phyloP scores from a whole-genome alignment of 2,329 filamentous ascomycete species.

The Pochonia chlamydosporia region DNA sequence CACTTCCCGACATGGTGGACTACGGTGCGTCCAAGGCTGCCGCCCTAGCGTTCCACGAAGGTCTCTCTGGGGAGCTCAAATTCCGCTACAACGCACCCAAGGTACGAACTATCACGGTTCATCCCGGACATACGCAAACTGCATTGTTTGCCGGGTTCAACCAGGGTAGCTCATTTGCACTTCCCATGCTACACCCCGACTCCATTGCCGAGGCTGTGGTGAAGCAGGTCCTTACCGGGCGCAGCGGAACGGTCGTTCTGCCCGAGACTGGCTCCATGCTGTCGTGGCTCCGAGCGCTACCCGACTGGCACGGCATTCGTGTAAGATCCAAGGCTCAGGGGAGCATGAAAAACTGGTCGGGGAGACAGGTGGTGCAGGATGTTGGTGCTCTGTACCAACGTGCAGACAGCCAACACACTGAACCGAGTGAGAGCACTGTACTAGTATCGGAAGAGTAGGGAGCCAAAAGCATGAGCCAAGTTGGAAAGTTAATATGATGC shows the following conservation, averaged over 20 bases:
- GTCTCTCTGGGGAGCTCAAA: conserved; percentile 50
- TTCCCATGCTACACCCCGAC: conserved; percentile 31
- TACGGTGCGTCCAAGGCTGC: conserved; percentile 64
- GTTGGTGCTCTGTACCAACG: conserved; percentile 23
- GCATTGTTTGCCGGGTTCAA: conserved; percentile 43
- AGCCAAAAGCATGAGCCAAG: too few relatives aligned
- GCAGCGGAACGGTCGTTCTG: conserved; percentile 42
- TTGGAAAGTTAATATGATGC: too few relatives aligned
- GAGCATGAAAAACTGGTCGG: conserved; percentile 38
- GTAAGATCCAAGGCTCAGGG: conserved; percentile 37
- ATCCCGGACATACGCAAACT: conserved; percentile 40
- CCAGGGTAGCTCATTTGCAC: conserved; percentile 36
- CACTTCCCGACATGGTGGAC: conserved; percentile 59
- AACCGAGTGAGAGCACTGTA: conserved; percentile 10
- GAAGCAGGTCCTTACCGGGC: conserved; percentile 41
- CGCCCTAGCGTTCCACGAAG: conserved; percentile 63
- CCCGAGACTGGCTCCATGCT: conserved; percentile 34
- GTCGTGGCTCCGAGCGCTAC: conserved; percentile 43
- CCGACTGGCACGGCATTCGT: conserved; percentile 57
- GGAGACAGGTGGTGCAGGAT: conserved; percentile 42
- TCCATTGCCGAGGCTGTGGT: conserved; percentile 42
- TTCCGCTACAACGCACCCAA: conserved; percentile 56
- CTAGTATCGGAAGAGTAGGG: conserved; percentile 25
- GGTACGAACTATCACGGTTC: conserved; percentile 61
- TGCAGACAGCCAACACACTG: neutral